phyloP scores from a whole-genome alignment of 2,329 filamentous ascomycete genomes.

The Colletotrichum siamense region DNA sequence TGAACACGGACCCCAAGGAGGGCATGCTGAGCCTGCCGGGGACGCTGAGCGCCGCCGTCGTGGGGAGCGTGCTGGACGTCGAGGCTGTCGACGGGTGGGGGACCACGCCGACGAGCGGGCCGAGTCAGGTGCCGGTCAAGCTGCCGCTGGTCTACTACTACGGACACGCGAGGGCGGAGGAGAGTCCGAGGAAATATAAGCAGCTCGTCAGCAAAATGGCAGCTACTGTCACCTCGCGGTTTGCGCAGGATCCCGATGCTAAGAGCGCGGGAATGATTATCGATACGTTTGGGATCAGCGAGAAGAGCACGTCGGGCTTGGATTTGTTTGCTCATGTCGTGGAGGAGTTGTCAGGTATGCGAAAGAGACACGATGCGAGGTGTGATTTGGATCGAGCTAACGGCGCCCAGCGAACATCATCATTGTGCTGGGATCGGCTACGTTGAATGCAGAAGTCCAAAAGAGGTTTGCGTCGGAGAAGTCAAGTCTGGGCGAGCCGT shows the following conservation, averaged over 20 bases:
- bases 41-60: conserved; percentile 84
- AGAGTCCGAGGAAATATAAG: conserved; percentile 75
- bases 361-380: not conserved
- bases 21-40: conserved; percentile 80
- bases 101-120: conserved; percentile 87
- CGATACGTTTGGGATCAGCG: conserved; percentile 77
- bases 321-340: conserved; percentile 82
- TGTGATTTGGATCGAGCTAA: not conserved
- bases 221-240: conserved; percentile 75
- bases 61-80: conserved; percentile 86
- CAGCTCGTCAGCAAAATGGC: conserved; percentile 78
- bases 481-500: conserved; percentile 66
- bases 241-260: conserved; percentile 77
- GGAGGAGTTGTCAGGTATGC: conserved; percentile 56
- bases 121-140: conserved; percentile 87
- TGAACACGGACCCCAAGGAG: conserved; percentile 86
- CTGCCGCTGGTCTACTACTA: conserved; percentile 91
- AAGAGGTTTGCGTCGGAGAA: conserved; percentile 67
- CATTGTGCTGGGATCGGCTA: conserved; percentile 80
- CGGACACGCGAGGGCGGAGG: conserved; percentile 75
- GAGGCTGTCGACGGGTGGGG: conserved; percentile 84
- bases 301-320: conserved; percentile 69
- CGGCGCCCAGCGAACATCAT: conserved; percentile 76
- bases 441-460: conserved; percentile 76
- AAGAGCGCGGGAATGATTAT: conserved; percentile 81